These are phyloP conservation scores for Groenewaldozyma auringiensis DNA, from an alignment of 1,139 yeast species.

Conservation along the genomic window DNA sequence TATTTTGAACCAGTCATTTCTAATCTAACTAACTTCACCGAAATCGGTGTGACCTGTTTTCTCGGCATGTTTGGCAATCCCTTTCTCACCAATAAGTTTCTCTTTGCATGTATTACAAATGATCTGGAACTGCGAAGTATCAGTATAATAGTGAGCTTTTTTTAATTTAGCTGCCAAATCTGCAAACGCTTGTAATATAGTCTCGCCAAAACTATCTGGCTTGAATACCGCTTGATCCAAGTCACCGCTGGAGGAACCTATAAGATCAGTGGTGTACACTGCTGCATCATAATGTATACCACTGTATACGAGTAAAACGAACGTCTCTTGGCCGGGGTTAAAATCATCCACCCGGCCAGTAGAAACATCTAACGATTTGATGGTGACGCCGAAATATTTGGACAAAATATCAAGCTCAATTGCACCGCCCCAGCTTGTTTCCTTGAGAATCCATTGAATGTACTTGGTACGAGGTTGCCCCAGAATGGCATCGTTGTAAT, in stretches of 20 bases:
- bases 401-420: slow-evolving; percentile 66
- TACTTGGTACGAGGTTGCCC: slow-evolving; percentile 49
- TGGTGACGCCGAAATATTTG: slow-evolving; percentile 44
- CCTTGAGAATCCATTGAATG: slow-evolving; percentile 52
- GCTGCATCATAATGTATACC: slow-evolving; percentile 75
- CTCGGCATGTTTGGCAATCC: slow-evolving; percentile 61
- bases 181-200: slow-evolving; percentile 35
- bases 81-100: slow-evolving; percentile 54
- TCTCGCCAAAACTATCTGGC: slow-evolving; percentile 19
- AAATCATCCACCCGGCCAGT: slow-evolving; percentile 54
- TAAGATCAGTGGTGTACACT: slow-evolving; percentile 35
- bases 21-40: slow-evolving; percentile 45
- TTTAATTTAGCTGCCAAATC: slow-evolving; percentile 43
- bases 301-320: slow-evolving; percentile 51
- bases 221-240: slow-evolving; percentile 40
- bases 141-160: slow-evolving; percentile 53
- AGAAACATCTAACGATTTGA: slow-evolving; percentile 62
- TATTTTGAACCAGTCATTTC: too few species aligned
- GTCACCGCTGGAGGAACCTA: slow-evolving; percentile 9
- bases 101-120: slow-evolving; percentile 52
- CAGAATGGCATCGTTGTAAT: slow-evolving; percentile 52
- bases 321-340: slow-evolving; percentile 39
- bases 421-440: slow-evolving; percentile 81
- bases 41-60: slow-evolving; percentile 56
- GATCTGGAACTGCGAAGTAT: slow-evolving; percentile 53